phyloP scores from a whole-genome alignment of 2,329 filamentous ascomycete species.

The Tricladium varicosporioides region DNA sequence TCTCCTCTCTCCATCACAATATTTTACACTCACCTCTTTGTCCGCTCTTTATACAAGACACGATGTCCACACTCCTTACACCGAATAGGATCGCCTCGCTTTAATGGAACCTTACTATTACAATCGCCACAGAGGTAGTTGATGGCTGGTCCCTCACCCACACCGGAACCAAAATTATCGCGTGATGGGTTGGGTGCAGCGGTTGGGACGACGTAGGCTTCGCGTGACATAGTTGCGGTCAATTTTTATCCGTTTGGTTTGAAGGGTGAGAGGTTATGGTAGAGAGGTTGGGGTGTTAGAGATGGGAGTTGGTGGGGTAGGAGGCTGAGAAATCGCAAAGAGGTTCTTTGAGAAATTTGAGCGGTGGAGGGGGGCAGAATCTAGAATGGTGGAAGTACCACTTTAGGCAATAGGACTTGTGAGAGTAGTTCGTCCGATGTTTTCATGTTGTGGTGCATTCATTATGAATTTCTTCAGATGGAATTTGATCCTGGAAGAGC shows the following conservation, averaged over 20 bases:
- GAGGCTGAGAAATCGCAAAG: background rate
- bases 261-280: too few relatives aligned
- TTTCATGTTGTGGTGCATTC: too few relatives aligned
- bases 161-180: conserved; percentile 34
- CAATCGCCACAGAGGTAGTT: conserved; percentile 82
- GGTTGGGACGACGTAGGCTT: conserved; percentile 74
- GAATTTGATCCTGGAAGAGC: too few relatives aligned
- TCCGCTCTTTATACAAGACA: conserved; percentile 96
- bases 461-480: too few relatives aligned
- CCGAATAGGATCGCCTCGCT: conserved; percentile 75
- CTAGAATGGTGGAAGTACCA: background rate
- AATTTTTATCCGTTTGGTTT: background rate
- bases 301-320: background rate
- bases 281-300: background rate
- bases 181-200: conserved; percentile 38
- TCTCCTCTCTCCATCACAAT: background rate
- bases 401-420: too few relatives aligned
- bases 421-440: too few relatives aligned
- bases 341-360: background rate
- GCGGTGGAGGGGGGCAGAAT: background rate
- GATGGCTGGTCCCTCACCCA: conserved; percentile 53
- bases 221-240: conserved; percentile 58
- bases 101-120: conserved; percentile 71
- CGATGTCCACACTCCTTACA: conserved; percentile 94
- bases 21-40: conserved; percentile 71